These are phyloP conservation scores for Hypericum perforatum DNA, from an alignment of 345 rosid genomes.

Conservation along the genomic window DNA sequence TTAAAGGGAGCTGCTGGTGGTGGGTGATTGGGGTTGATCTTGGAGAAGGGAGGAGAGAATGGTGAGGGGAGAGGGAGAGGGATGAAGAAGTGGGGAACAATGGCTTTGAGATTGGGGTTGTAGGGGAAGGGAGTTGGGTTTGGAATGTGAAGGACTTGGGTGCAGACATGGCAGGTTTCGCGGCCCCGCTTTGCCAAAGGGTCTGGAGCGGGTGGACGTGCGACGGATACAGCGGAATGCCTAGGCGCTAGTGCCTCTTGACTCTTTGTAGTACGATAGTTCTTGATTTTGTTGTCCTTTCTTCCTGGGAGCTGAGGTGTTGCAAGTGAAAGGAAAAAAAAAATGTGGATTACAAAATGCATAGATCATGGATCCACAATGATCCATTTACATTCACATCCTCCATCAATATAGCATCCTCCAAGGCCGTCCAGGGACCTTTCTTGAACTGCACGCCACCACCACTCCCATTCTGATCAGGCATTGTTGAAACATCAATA, in stretches of 20 bases:
- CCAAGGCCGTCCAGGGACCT: too few relatives aligned
- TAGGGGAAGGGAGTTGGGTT: not conserved
- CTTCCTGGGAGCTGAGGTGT: slow-evolving; percentile 14
- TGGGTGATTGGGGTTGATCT: slow-evolving; percentile 3
- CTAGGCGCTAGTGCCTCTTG: slow-evolving; percentile 21
- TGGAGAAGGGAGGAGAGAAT: too few relatives aligned
- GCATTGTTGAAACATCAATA: too few relatives aligned
- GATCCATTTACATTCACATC: too few relatives aligned
- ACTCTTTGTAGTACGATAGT: slow-evolving; percentile 20
- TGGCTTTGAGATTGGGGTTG: too few relatives aligned
- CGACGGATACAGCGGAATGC: slow-evolving; percentile 20
- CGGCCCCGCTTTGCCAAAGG: too few relatives aligned
- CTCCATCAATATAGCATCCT: too few relatives aligned
- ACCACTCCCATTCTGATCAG: too few relatives aligned
- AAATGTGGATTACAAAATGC: not conserved
- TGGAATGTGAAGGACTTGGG: not conserved
- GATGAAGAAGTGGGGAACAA: too few relatives aligned
- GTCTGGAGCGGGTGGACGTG: slow-evolving; percentile 16
- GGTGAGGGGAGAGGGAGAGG: too few relatives aligned
- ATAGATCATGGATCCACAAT: too few relatives aligned
- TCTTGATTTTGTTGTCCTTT: slow-evolving; percentile 22
- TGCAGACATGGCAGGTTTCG: not conserved
- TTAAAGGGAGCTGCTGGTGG: not conserved
- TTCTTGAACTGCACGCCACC: too few relatives aligned
- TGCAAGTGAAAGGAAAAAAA: not conserved